Base-by-base conservation (phyloP, 345 rosid genomes). In the Boechera stricta region DNA sequence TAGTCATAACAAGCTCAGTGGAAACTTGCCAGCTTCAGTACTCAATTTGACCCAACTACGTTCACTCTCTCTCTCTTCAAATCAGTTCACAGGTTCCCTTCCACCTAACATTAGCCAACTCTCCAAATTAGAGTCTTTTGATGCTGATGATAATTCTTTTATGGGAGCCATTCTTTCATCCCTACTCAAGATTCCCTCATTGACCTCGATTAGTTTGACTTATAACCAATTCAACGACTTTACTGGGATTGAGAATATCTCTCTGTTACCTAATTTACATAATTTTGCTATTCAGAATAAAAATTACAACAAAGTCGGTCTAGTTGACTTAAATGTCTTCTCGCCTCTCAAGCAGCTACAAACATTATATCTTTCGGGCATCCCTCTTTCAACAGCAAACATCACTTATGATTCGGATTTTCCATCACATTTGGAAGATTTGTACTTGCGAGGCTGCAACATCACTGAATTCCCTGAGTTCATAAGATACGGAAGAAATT, bases 371-470 rank as follows among this genome's bases (percentile, higher is more conserved):
- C 10, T 32, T 24, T 31, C 21, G 0, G 18, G 36, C 24, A 57
- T 32, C 11, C 12, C 62, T 7, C 6, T 57, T n/a, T 32, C 41
- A 32, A 57, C 24, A 7, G 1, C 41, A 32, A 57, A 57, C 24
- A 57, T 57, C 41, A 57, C 24, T 6, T 2, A 0, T 6, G 0
- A 33, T 57, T 57, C 24, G 0, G 63, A 32, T n/a, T n/a, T 57
- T n/a, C 6, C 6, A 15, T 7, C 42, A n/a, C 0, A 0, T 1
- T 15, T 57, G 41, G 3, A 7, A 1, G 0, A 0, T 0, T 32
- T 57, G 12, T 0, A 0, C 5, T n/a, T 57, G 12, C 0, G 0
- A 32, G 12, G 41, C 6, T 57, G 63, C 41, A 57, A 57, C 62
- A 15, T 57, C 24, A 13, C 11, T 32, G 62, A 57, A 11, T 31